phyloP scores from a whole-genome alignment of 768 basidiomycete species.

The Podaxis sp. region DNA sequence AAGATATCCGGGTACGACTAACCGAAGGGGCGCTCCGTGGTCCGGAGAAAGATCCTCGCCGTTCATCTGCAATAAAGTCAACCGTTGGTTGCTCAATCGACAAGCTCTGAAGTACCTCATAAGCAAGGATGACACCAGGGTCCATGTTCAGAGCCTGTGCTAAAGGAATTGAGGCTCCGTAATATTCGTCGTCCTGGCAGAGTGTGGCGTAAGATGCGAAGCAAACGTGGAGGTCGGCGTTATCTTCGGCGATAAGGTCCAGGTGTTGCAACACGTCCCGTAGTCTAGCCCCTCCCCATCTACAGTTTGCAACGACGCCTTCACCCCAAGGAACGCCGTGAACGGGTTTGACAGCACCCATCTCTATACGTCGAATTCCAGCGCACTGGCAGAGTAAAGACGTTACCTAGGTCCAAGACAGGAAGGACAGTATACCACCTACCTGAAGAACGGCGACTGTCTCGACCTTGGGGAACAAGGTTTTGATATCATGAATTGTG shows the following conservation, averaged over 20 bases:
- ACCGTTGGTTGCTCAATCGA: background rate
- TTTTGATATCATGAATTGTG: slow-evolving; percentile 40
- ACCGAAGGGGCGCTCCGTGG: slow-evolving; percentile 66
- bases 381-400: slow-evolving; percentile 44
- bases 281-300: slow-evolving; percentile 63
- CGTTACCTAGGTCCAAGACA: no score
- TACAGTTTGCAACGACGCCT: slow-evolving; percentile 69
- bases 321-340: slow-evolving; percentile 64
- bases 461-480: slow-evolving; percentile 36
- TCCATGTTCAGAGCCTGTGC: slow-evolving; percentile 45
- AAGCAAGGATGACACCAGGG: slow-evolving; percentile 59
- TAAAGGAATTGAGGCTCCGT: slow-evolving; percentile 63
- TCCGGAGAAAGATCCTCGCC: slow-evolving; percentile 54
- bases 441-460: slow-evolving; percentile 61
- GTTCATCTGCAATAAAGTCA: slow-evolving; percentile 57
- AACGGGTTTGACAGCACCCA: slow-evolving; percentile 57
- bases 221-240: slow-evolving; percentile 45
- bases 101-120: slow-evolving; percentile 42
- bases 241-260: slow-evolving; percentile 34
- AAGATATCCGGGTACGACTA: slow-evolving; percentile 65
- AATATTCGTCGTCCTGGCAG: slow-evolving; percentile 62
- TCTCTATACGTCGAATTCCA: slow-evolving; percentile 66
- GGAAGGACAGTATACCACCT: slow-evolving; percentile 17
- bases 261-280: slow-evolving; percentile 52
- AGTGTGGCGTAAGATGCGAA: slow-evolving; percentile 60